Evolutionary conservation across 768 basidiomycete genomes (phyloP).

Genomic region (Hypsizygus marmoreus): DNA sequence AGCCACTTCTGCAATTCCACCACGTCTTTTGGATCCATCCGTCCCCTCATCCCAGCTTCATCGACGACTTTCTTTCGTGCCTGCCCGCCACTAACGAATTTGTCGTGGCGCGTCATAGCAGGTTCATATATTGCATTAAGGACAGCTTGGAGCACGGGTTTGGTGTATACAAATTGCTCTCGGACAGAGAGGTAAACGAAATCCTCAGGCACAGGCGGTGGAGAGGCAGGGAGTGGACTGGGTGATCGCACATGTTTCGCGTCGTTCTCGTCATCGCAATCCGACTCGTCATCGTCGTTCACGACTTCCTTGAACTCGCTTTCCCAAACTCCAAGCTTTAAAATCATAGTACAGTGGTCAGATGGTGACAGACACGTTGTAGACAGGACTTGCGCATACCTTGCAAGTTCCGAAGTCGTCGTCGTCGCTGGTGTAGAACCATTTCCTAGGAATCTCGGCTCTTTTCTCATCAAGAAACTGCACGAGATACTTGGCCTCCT

Average conservation of each 20-base stretch:
- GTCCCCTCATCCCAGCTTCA: conserved; percentile 37
- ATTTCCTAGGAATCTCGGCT: conserved; percentile 43
- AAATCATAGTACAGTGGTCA: conserved; percentile 3
- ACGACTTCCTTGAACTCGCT: conserved; percentile 44
- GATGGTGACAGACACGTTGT: background rate
- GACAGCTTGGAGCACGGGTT: conserved; percentile 62
- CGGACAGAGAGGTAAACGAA: conserved; percentile 53
- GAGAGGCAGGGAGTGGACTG: conserved; percentile 43
- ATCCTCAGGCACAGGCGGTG: conserved; percentile 40
- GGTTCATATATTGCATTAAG: conserved; percentile 59
- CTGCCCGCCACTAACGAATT: conserved; percentile 61
- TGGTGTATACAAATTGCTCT: conserved; percentile 66
- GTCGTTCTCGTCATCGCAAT: conserved; percentile 28
- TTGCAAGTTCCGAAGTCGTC: conserved; percentile 64
- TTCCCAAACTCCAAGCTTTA: conserved; percentile 57
- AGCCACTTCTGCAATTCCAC: conserved; percentile 35
- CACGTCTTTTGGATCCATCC: conserved; percentile 43
- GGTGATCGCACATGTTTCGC: conserved; percentile 24
- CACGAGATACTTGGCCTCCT: conserved; percentile 49
- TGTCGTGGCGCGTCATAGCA: conserved; percentile 45
- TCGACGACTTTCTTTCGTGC: conserved; percentile 42
- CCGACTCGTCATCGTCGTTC: conserved; percentile 41
- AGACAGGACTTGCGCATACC: conserved; percentile 30
- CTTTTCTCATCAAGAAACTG: conserved; percentile 58
- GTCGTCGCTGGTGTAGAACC: conserved; percentile 61